Conservation (phyloP, 306 rosid species). For the Sicyos baderoa region DNA sequence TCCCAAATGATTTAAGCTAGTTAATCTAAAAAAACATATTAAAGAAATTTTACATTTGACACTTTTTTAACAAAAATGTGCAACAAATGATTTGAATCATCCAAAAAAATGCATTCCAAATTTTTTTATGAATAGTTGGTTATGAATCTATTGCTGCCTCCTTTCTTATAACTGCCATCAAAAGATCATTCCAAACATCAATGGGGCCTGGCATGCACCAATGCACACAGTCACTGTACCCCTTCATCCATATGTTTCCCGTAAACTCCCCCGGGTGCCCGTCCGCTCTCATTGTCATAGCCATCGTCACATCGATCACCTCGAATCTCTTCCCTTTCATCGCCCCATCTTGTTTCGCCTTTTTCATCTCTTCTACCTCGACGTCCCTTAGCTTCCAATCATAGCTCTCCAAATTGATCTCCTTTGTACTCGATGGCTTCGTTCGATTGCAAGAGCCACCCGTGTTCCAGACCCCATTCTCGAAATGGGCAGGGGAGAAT, state of each 20-base stretch:
- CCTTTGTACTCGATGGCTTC: constrained; percentile 30
- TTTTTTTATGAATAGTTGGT: background rate
- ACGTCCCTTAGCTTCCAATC: constrained; percentile 55
- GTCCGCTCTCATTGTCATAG: constrained; percentile 77
- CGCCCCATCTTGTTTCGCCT: constrained; percentile 29
- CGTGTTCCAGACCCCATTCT: constrained; percentile 61
- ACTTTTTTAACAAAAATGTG: too few relatives aligned
- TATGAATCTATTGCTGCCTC: constrained; percentile 23
- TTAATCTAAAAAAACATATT: too few relatives aligned
- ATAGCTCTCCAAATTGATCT: constrained; percentile 24
- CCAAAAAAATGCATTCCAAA: too few relatives aligned
- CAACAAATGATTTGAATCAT: too few relatives aligned
- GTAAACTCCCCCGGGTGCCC: constrained; percentile 74
- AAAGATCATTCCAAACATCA: constrained; percentile 68
- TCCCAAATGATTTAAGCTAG: too few relatives aligned
- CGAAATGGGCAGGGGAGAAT: constrained; percentile 77
- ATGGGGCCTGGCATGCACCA: constrained; percentile 96
- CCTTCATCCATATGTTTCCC: constrained; percentile 79
- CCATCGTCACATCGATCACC: constrained; percentile 55
- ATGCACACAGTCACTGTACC: constrained; percentile 78
- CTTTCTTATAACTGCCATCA: constrained; percentile 38
- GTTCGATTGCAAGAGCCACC: constrained; percentile 83
- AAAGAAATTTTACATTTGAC: too few relatives aligned
- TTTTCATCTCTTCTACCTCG: constrained; percentile 54
- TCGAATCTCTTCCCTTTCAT: constrained; percentile 30